Base-by-base conservation (phyloP, 176 grass and related monocot species). In the Coix lacrymajobi region DNA sequence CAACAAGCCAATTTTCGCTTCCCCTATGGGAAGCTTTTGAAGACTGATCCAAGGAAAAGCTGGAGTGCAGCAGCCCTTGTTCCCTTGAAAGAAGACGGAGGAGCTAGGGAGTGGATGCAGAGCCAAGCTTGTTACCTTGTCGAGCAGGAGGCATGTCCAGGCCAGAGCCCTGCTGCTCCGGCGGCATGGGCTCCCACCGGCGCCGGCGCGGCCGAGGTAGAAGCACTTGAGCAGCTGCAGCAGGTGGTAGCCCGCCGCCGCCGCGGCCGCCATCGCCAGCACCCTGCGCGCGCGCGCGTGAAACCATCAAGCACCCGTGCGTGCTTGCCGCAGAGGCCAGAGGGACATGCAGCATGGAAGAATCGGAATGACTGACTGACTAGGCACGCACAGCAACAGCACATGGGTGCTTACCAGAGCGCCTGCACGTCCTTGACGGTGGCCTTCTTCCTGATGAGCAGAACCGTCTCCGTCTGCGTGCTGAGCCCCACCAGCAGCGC, bases 101-200 rank as follows among this genome's bases (percentile, higher is more conserved):
- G 22, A 62, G n/a, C n/a, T n/a, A n/a, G 44, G 32, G 33, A 33
- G 33, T 33, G 33, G n/a, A n/a, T n/a, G n/a, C n/a, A n/a, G n/a
- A n/a, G n/a, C n/a, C n/a, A n/a, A n/a, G n/a, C n/a, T n/a, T 5
- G 44, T 46, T 90, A 93, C 95, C 96, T 98, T 90, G 62, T 98
- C 96, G 66, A 95, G 79, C 8, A 95, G 46, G 38, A 98, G 87
- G 44, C 83, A 89, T 31, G 80, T 19, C 96, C 96, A 98, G 11
- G 96, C 89, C 38, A 86, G 2, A 9, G 49, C 69, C 75, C 75
- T 85, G 86, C 82, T 85, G 16, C 20, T 58, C 36, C 80, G 79
- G 77, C 66, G 75, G 78, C 66, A 80, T 24, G 62, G 38, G 73
- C 46, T 88, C 17, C 22, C 80, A 28, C 67, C 69, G 48, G 30